phyloP scores from a whole-genome alignment of 805 yeast species.

The Komagataella kurtzmanii region DNA sequence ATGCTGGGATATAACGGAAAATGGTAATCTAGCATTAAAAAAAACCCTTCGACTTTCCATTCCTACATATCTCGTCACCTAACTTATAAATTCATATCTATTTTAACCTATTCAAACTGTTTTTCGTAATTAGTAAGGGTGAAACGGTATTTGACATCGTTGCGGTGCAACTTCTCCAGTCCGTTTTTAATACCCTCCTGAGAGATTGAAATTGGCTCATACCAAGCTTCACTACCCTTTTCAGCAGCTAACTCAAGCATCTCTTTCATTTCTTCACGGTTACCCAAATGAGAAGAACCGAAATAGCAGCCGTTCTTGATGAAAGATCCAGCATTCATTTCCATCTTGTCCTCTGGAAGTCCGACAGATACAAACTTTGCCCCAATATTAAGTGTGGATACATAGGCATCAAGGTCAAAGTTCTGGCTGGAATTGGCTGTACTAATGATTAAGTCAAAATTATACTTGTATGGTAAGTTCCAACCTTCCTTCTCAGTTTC shows the following conservation, averaged over 20 bases:
- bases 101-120: slow-evolving; percentile 15
- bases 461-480: slow-evolving; percentile 11
- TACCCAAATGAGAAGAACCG: slow-evolving; percentile 49
- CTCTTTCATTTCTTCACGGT: slow-evolving; percentile 50
- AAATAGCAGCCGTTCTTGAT: slow-evolving; percentile 32
- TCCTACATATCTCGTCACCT: not conserved
- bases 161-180: slow-evolving; percentile 35
- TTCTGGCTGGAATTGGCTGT: slow-evolving; percentile 38
- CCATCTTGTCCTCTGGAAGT: slow-evolving; percentile 38
- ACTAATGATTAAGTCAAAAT: slow-evolving; percentile 38
- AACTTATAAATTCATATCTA: too few species aligned
- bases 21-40: too few species aligned
- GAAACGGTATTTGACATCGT: slow-evolving; percentile 53
- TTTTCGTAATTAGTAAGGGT: slow-evolving; percentile 44
- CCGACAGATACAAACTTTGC: slow-evolving; percentile 56
- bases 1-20: too few species aligned
- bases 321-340: slow-evolving; percentile 27
- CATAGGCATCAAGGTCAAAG: slow-evolving; percentile 33
- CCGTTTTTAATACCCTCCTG: slow-evolving; percentile 41
- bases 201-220: slow-evolving; percentile 41
- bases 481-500: slow-evolving; percentile 30
- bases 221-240: slow-evolving; percentile 46
- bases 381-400: slow-evolving; percentile 38
- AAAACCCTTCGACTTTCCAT: not conserved
- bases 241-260: slow-evolving; percentile 57